phyloP scores from a whole-genome alignment of 495 filamentous ascomycete genomes.

The Tuber indicum region DNA sequence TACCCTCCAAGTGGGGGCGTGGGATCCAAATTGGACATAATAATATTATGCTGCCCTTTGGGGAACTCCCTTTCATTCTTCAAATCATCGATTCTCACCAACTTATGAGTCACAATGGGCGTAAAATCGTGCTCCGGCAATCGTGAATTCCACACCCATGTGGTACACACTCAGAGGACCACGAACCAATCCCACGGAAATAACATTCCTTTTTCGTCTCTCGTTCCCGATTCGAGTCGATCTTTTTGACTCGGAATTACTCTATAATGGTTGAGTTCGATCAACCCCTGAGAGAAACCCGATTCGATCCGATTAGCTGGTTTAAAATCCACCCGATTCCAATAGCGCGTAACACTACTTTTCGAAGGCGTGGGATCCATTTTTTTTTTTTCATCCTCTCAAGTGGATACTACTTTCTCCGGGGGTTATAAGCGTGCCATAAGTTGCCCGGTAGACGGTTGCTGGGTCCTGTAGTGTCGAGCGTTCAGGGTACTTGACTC shows the following conservation, averaged over 20 bases:
- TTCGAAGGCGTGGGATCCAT: neutral
- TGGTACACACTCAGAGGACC: neutral
- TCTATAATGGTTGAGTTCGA: neutral
- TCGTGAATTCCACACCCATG: neutral
- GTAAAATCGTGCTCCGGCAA: neutral
- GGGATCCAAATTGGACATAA: neutral
- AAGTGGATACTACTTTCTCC: too few species aligned
- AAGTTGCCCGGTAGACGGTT: neutral
- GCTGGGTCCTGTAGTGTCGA: neutral
- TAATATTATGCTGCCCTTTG: neutral
- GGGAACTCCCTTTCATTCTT: neutral
- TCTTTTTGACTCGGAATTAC: neutral
- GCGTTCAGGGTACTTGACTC: neutral
- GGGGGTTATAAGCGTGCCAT: neutral
- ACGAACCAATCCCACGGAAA: neutral
- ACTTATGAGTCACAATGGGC: neutral
- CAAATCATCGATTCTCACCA: neutral
- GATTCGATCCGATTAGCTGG: neutral
- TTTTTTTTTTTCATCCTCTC: neutral
- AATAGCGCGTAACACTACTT: neutral
- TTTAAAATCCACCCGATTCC: neutral
- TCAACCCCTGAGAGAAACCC: neutral
- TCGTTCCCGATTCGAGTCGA: neutral
- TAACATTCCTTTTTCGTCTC: neutral
- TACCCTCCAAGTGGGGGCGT: neutral